Base-by-base conservation (phyloP, 202 grass and related monocot species). In the Saccharum hybrid region DNA sequence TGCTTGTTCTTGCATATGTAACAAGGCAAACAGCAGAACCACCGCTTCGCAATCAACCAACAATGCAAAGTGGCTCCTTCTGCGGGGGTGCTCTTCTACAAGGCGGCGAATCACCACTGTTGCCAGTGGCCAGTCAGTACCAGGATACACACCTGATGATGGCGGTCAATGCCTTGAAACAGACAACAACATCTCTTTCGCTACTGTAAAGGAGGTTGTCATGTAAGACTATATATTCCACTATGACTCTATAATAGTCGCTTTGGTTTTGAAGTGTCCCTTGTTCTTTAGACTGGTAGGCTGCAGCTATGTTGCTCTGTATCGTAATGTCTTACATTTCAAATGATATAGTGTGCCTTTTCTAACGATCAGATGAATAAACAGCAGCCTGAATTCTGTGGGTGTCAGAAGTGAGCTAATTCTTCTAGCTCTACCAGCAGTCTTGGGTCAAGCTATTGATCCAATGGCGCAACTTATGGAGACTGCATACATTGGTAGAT, bases 401-500 rank as follows among this genome's bases (percentile, higher is more conserved):
- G 68, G 49, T 88, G 77, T 85, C 56, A 86, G 28, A 90, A 88
- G 62, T 85, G 95, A 94, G 21, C 90, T 93, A 62, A 78, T 98
- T 85, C 80, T 85, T 78, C 85, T 98, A 82, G 92, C 95, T 81
- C 87, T 98, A 77, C 95, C 90, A 31, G 92, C 95, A 74, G 83
- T 98, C 46, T 4, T 98, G 49, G 89, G 88, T 34, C 95, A 98
- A 77, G 95, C 92, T 74, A 93, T 97, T 71, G 90, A 97, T 80
- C 95, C 95, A 37, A 81, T 94, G 61, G 92, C 90, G 1, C 92
- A 94, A 69, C 76, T 97, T 81, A 93, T 97, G 95, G 95, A 97
- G 88, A 94, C 95, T 67, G 95, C 89, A 59, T 94, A 94, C 62
- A 87, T 97, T 63, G 92, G 90, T 38, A 89, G 90, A 97, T 90